Conservation (phyloP, 495 filamentous ascomycete genomes). For the Penicillium fimorum region DNA sequence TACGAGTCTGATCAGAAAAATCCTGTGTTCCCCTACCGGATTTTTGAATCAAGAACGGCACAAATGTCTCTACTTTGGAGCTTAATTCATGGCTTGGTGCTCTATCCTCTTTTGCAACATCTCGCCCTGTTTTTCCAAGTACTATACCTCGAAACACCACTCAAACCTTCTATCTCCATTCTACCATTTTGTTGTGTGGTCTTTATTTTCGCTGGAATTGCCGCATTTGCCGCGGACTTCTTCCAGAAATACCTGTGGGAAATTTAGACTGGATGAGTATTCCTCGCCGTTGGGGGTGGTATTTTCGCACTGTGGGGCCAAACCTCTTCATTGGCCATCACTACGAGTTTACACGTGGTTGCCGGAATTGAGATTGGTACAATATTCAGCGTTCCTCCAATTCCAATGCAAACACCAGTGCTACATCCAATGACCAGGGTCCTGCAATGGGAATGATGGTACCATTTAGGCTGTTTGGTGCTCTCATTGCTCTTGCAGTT, state of each 20-base stretch:
- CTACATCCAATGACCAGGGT: slow-evolving; percentile 41
- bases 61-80: slow-evolving; percentile 22
- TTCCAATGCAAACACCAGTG: too few species aligned
- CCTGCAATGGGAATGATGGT: slow-evolving; percentile 37
- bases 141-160: slow-evolving; percentile 25
- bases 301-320: too few species aligned
- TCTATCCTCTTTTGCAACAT: slow-evolving; percentile 34
- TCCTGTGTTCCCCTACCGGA: slow-evolving; percentile 27
- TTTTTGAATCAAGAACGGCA: slow-evolving; percentile 34
- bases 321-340: too few species aligned
- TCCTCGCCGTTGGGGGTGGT: slow-evolving; percentile 41
- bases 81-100: slow-evolving; percentile 13
- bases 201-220: too few species aligned
- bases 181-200: too few species aligned
- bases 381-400: too few species aligned
- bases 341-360: too few species aligned
- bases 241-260: slow-evolving; percentile 46
- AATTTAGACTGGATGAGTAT: slow-evolving; percentile 35
- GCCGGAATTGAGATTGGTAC: too few species aligned
- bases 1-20: slow-evolving; percentile 10
- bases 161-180: slow-evolving; percentile 36
- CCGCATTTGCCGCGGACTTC: slow-evolving; percentile 31
- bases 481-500: slow-evolving; percentile 39
- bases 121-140: slow-evolving; percentile 49
- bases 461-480: slow-evolving; percentile 39